Conservation (phyloP, 116 monocot species). For the Papilionanthe hybrid region DNA sequence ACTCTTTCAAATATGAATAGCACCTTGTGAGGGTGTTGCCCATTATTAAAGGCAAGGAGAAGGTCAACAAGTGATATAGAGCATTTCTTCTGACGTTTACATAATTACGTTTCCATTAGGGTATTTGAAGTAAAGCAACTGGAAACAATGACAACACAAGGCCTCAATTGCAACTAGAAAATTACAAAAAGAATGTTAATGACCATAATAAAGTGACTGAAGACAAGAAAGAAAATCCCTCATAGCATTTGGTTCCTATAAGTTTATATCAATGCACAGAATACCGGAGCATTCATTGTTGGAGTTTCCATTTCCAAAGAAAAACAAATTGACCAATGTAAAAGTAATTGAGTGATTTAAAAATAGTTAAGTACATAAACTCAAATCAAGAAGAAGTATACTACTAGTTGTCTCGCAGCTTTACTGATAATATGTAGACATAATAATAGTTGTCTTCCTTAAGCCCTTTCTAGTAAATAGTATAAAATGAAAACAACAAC, state of each 20-base stretch:
- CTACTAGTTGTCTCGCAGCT: not conserved
- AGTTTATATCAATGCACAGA: not conserved
- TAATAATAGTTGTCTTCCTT: not conserved
- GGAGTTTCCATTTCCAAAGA: not conserved
- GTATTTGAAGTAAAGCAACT: not conserved
- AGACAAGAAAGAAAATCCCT: not conserved
- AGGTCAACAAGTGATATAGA: not conserved
- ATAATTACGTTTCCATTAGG: too few species aligned
- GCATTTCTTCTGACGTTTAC: not conserved
- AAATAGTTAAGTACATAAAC: not conserved
- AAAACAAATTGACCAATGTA: not conserved
- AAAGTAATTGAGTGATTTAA: not conserved
- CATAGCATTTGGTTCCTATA: not conserved
- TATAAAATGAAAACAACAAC: not conserved
- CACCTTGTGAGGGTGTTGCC: too few species aligned
- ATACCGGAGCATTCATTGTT: not conserved
- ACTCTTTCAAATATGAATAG: not conserved
- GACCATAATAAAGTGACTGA: not conserved
- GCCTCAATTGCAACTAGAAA: not conserved
- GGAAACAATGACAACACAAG: not conserved
- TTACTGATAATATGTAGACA: not conserved
- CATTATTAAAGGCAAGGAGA: too few species aligned
- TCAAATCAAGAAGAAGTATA: not conserved
- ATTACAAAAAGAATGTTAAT: not conserved
- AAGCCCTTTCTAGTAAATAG: not conserved